Percentiles rank a stretch among this genome's conserved stretches.
These are phyloP conservation scores for Picea engelmannii DNA, from an alignment of 83 land plant genomes.

Conservation along the genomic window DNA sequence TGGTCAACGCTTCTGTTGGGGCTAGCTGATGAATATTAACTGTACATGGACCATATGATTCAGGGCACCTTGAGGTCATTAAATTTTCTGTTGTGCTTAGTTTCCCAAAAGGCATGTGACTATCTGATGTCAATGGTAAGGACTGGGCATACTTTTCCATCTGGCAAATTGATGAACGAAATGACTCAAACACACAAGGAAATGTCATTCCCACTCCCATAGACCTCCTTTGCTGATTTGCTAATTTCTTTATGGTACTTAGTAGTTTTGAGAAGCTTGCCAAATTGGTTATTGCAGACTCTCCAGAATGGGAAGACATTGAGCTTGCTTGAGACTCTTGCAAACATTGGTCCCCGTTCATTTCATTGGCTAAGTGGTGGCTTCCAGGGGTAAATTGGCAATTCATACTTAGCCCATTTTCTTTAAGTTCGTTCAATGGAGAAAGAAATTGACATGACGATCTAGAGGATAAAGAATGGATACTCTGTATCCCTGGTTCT, in stretches of 20 bases:
- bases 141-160: conserved; percentile 3
- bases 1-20: conserved; percentile 4
- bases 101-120: not conserved
- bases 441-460: conserved; percentile 1
- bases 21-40: not conserved
- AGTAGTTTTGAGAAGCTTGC: conserved; percentile 12
- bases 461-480: not conserved
- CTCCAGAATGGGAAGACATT: conserved; percentile 2
- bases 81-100: not conserved
- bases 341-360: not conserved
- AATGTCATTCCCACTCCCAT: conserved; percentile 9
- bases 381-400: not conserved
- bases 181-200: conserved; percentile 14
- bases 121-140: not conserved
- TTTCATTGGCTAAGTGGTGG: not conserved
- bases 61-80: not conserved
- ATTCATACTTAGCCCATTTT: not conserved
- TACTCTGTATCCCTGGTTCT: not conserved
- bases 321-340: conserved; percentile 9
- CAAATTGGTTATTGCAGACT: not conserved
- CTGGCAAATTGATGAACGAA: not conserved
- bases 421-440: not conserved
- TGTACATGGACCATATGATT: not conserved
- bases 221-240: conserved; percentile 12
- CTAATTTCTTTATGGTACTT: conserved; percentile 6